Evolutionary conservation across 78 protist species (phyloP).

Genomic region (Dictyostelium intermedium): DNA sequence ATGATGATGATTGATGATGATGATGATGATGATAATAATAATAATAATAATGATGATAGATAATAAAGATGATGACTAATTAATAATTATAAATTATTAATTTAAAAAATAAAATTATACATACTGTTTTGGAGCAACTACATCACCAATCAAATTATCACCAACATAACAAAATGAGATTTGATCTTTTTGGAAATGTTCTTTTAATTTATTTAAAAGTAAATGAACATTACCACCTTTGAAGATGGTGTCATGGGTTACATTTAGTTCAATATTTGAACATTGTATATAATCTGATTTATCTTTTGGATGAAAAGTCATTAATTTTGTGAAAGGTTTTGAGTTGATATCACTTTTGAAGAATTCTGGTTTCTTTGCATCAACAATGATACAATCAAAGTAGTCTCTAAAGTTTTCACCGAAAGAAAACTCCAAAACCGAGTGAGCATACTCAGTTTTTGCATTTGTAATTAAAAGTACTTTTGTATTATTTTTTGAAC

Average conservation of each 20-base stretch:
- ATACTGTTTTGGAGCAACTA: slow-evolving; percentile 48
- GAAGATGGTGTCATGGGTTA: neutral
- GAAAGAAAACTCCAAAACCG: slow-evolving; percentile 18
- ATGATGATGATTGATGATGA: too few species aligned
- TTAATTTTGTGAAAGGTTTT: neutral
- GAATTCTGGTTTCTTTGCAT: slow-evolving; percentile 54
- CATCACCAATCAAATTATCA: slow-evolving; percentile 63
- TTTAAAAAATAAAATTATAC: neutral
- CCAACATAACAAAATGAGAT: slow-evolving; percentile 75
- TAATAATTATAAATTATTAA: neutral
- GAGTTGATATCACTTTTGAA: neutral
- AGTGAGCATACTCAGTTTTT: slow-evolving; percentile 44
- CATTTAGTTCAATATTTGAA: neutral
- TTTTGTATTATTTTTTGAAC: neutral
- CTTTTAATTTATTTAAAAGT: neutral
- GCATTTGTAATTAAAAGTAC: slow-evolving; percentile 49
- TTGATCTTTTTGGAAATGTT: neutral
- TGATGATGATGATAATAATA: too few species aligned
- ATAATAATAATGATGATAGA: too few species aligned
- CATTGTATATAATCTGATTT: neutral
- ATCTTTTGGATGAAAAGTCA: slow-evolving; percentile 15
- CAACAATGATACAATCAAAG: slow-evolving; percentile 35
- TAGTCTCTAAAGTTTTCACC: slow-evolving; percentile 29
- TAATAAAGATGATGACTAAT: too few species aligned
- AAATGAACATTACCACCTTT: slow-evolving; percentile 38